Conservation (phyloP, 495 filamentous ascomycete genomes). For the Podospora fimiseda region DNA sequence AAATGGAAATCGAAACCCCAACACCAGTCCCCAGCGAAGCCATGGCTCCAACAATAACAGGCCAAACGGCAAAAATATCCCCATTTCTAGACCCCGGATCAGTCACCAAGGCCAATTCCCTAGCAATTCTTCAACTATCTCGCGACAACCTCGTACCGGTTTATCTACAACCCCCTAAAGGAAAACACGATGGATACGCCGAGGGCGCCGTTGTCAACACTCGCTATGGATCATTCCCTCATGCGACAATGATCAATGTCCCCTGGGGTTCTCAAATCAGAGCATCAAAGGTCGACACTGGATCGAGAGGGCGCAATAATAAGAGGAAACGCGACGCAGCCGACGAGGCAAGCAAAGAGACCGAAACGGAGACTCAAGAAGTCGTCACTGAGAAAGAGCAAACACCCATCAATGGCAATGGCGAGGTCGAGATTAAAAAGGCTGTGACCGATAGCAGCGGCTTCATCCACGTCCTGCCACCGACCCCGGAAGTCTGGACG, state of each 20-base stretch:
- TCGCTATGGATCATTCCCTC: constrained; percentile 90
- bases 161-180: constrained; percentile 56
- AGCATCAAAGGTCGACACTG: constrained; percentile 84
- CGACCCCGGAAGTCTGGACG: constrained; percentile 93
- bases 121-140: constrained; percentile 76
- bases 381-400: constrained; percentile 21
- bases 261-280: constrained; percentile 89
- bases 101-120: constrained; percentile 45
- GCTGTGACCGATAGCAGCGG: constrained; percentile 64
- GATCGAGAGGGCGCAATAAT: constrained; percentile 56
- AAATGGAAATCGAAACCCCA: neutral
- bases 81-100: constrained; percentile 66
- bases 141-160: constrained; percentile 74
- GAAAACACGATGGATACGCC: constrained; percentile 60
- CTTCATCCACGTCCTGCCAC: constrained; percentile 84
- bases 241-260: constrained; percentile 71
- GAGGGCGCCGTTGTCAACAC: constrained; percentile 87
- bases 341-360: constrained; percentile 38
- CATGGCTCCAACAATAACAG: constrained; percentile 23
- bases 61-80: constrained; percentile 35
- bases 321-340: constrained; percentile 51
- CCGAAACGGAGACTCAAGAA: constrained; percentile 20
- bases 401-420: constrained; percentile 10
- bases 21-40: neutral
- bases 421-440: constrained; percentile 28